Conservation (phyloP, 805 yeast genomes). For the Yamadazyma scolyti region DNA sequence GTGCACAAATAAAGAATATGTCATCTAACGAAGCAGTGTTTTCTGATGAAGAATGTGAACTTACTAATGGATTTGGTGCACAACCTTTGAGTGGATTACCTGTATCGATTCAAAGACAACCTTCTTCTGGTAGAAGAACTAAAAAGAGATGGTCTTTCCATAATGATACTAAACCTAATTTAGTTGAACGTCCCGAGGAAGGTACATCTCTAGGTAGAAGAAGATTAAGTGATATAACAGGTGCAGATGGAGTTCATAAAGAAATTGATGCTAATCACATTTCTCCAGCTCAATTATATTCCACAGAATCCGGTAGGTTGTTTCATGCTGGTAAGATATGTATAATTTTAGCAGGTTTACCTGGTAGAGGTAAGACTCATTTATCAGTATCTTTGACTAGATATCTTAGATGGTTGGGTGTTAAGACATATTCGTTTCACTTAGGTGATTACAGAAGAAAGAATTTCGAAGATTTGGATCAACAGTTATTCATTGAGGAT, state of each 20-base stretch:
- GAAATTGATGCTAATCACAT: conserved; percentile 58
- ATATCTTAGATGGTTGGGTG: conserved; percentile 94
- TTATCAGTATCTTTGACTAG: conserved; percentile 88
- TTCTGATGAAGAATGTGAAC: conserved; percentile 7
- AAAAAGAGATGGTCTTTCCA: conserved; percentile 43
- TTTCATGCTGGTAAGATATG: conserved; percentile 95
- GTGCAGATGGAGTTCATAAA: conserved; percentile 61
- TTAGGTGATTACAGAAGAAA: conserved; percentile 83
- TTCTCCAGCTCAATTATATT: conserved; percentile 89
- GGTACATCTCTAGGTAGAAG: conserved; percentile 20
- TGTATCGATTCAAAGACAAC: conserved; percentile 13
- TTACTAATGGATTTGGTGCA: conserved; percentile 33
- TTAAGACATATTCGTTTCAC: conserved; percentile 86
- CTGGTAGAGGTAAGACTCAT: conserved; percentile 95
- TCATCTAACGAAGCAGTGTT: conserved; percentile 3
- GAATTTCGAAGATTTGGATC: conserved; percentile 45
- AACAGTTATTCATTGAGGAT: conserved; percentile 38
- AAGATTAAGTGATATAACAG: conserved; percentile 38
- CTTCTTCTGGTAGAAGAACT: conserved; percentile 31
- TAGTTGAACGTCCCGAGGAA: conserved; percentile 29
- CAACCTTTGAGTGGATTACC: conserved; percentile 17
- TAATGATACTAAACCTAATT: conserved; percentile 32
- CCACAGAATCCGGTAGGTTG: conserved; percentile 87
- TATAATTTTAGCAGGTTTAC: conserved; percentile 85
- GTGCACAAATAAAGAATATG: conserved; percentile 1